Evolutionary conservation across 208 protist species (phyloP).

Genomic region (Leishmania amazonensis): DNA sequence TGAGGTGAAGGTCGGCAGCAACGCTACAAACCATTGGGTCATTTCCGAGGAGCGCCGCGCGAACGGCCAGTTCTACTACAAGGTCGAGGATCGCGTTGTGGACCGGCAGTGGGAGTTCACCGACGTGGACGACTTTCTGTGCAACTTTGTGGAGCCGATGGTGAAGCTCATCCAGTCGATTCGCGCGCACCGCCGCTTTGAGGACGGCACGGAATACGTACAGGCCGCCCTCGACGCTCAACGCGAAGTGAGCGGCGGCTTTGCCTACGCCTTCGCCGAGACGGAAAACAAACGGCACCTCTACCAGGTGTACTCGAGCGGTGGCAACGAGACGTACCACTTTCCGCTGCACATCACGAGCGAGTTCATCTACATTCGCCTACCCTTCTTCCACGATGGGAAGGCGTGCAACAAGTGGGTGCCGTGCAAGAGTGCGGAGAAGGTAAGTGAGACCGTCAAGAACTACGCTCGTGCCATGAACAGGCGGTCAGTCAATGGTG

Average conservation of each 20-base stretch:
- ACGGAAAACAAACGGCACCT: conserved; percentile 42
- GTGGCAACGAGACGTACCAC: conserved; percentile 46
- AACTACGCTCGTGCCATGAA: conserved; percentile 49
- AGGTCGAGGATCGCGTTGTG: conserved; percentile 57
- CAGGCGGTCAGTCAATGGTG: not conserved
- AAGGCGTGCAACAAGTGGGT: conserved; percentile 58
- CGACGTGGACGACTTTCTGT: conserved; percentile 82
- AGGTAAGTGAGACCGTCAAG: conserved; percentile 81
- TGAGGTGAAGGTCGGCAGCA: conserved; percentile 75
- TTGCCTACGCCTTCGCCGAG: conserved; percentile 81
- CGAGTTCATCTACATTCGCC: conserved; percentile 69
- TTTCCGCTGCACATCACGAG: conserved; percentile 82
- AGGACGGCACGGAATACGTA: conserved; percentile 57
- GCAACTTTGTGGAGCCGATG: conserved; percentile 67
- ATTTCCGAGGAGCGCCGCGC: conserved; percentile 70
- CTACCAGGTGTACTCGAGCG: conserved; percentile 72
- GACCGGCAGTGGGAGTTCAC: conserved; percentile 54
- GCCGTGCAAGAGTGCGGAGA: conserved; percentile 76
- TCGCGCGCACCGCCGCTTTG: conserved; percentile 71
- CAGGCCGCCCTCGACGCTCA: conserved; percentile 55
- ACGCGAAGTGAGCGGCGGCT: conserved; percentile 35
- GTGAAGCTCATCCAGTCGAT: conserved; percentile 54
- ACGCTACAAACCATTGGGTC: conserved; percentile 67
- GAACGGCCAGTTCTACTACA: conserved; percentile 74
- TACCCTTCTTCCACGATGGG: conserved; percentile 50